These are phyloP conservation scores for Paspalum vaginatum DNA, from an alignment of 176 grass and related monocot genomes.

Conservation along the genomic window DNA sequence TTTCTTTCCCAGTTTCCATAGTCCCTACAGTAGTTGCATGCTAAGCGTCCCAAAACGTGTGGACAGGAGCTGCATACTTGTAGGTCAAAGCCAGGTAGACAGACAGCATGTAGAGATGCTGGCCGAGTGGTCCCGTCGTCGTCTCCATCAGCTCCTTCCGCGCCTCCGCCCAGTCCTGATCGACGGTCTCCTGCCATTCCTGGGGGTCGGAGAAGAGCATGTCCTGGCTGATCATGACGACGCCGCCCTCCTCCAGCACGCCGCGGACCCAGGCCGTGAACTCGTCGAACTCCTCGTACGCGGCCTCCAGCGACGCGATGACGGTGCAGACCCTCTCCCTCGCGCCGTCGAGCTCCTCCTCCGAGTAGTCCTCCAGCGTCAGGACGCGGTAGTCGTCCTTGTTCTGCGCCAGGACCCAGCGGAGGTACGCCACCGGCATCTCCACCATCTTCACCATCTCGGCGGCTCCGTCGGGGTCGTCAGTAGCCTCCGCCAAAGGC, in stretches of 20 bases:
- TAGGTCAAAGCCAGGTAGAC: background rate
- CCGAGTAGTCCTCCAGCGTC: slow-evolving; percentile 3
- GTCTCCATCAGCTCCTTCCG: background rate
- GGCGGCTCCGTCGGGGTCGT: background rate
- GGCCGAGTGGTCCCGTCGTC: background rate
- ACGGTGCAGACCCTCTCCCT: background rate
- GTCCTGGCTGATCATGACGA: background rate
- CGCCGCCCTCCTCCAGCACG: background rate
- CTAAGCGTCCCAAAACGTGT: background rate
- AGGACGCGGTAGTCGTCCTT: slow-evolving; percentile 12
- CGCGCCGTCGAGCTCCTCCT: background rate
- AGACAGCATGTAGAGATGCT: background rate
- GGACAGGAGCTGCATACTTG: background rate
- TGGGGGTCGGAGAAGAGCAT: background rate
- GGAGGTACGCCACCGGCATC: background rate
- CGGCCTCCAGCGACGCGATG: background rate
- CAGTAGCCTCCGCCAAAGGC: no score
- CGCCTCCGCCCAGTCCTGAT: background rate
- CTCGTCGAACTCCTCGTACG: slow-evolving; percentile 18
- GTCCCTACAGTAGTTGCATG: no score
- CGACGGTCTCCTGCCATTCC: background rate
- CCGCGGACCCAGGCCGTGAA: background rate
- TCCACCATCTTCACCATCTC: background rate
- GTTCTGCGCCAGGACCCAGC: slow-evolving; percentile 6
- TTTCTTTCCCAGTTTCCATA: no score